Conservation (phyloP, 1,139 yeast genomes). For the Wickerhamomyces sp. region DNA sequence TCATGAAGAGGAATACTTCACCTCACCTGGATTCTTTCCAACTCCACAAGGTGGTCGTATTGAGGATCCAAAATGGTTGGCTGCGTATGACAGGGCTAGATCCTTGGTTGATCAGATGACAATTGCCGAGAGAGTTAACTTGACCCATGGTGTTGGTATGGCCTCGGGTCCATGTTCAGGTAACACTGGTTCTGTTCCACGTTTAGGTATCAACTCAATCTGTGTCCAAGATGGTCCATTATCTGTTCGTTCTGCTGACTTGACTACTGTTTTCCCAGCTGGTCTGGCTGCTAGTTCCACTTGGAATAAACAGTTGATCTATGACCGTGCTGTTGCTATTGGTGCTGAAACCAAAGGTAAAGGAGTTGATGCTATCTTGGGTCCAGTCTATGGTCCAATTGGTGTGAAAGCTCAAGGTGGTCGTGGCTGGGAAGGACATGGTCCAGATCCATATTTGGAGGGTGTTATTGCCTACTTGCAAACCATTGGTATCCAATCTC, state of each 20-base stretch:
- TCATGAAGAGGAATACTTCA: background rate
- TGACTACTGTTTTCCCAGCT: slow-evolving; percentile 49
- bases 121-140: slow-evolving; percentile 50
- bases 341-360: slow-evolving; percentile 47
- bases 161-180: slow-evolving; percentile 59
- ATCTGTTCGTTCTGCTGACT: slow-evolving; percentile 52
- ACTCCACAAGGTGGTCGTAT: slow-evolving; percentile 13
- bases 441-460: slow-evolving; percentile 54
- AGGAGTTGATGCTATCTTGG: slow-evolving; percentile 47
- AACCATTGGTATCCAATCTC: slow-evolving; percentile 49
- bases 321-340: slow-evolving; percentile 49
- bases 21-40: slow-evolving; percentile 8
- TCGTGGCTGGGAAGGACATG: slow-evolving; percentile 51
- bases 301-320: slow-evolving; percentile 45
- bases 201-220: slow-evolving; percentile 47
- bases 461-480: slow-evolving; percentile 49
- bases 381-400: slow-evolving; percentile 51
- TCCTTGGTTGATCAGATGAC: slow-evolving; percentile 46
- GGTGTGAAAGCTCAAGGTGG: slow-evolving; percentile 53
- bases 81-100: slow-evolving; percentile 48
- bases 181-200: slow-evolving; percentile 51
- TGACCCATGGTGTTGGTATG: slow-evolving; percentile 59
- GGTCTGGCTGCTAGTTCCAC: slow-evolving; percentile 53
- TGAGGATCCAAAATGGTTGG: slow-evolving; percentile 38
- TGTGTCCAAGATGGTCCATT: slow-evolving; percentile 61